Conservation (phyloP, 1,284 basidiomycete genomes). For the Trichosporon inkin region DNA sequence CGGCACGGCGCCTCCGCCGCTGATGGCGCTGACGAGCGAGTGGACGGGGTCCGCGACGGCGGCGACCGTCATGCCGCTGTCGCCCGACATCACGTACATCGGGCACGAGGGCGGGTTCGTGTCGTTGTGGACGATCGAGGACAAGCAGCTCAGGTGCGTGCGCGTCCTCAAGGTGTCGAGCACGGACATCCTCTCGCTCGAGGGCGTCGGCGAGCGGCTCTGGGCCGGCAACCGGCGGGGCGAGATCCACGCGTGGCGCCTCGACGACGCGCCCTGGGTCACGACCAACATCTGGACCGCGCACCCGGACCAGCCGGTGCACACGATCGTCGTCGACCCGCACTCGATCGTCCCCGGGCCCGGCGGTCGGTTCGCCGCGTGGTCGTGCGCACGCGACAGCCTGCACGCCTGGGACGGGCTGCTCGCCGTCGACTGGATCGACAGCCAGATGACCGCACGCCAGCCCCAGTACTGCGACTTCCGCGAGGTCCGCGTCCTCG, state of each 20-base stretch:
- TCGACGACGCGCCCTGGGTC: conserved; percentile 66
- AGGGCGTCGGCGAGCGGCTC: conserved; percentile 71
- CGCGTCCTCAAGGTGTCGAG: conserved; percentile 63
- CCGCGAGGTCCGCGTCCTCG: conserved; percentile 70
- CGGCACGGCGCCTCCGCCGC: conserved; percentile 41
- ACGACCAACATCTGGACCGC: conserved; percentile 87
- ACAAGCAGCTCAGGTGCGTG: conserved; percentile 33
- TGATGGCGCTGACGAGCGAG: conserved; percentile 55
- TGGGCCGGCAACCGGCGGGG: conserved; percentile 85
- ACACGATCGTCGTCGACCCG: conserved; percentile 66
- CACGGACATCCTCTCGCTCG: conserved; percentile 73
- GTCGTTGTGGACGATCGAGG: conserved; percentile 61
- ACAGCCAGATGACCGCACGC: conserved; percentile 67
- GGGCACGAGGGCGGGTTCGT: conserved; percentile 90
- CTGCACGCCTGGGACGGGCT: conserved; percentile 87
- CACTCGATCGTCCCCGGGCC: conserved; percentile 63
- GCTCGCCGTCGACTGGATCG: conserved; percentile 78
- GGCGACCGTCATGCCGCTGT: conserved; percentile 69
- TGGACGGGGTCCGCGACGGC: conserved; percentile 70
- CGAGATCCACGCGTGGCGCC: conserved; percentile 76
- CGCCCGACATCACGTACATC: conserved; percentile 68
- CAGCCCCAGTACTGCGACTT: conserved; percentile 75
- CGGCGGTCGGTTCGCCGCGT: conserved; percentile 61
- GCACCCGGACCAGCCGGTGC: conserved; percentile 71
- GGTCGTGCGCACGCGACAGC: conserved; percentile 74